phyloP scores from a whole-genome alignment of 2,329 filamentous ascomycete genomes.

The Aspergillus pseudoglaucus region DNA sequence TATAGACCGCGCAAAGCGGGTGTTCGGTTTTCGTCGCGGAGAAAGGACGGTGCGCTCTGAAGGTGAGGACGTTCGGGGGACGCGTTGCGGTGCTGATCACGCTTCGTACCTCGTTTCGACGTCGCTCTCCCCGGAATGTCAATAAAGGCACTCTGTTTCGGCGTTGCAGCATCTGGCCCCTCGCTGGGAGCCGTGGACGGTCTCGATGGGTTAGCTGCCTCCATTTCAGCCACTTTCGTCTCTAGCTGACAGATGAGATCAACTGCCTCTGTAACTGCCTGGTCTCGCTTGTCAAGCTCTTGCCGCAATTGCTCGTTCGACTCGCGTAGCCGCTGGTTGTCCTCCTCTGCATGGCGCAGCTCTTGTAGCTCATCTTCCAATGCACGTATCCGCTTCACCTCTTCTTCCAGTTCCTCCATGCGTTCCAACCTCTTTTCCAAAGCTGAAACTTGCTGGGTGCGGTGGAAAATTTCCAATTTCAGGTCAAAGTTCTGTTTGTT shows the following conservation, averaged over 20 bases:
- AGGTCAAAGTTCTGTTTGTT: conserved; percentile 40
- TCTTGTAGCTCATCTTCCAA: conserved; percentile 32
- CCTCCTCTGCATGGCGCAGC: conserved; percentile 29
- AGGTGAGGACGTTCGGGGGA: conserved; percentile 22
- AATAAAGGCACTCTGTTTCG: conserved; percentile 19
- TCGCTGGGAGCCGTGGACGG: conserved; percentile 22
- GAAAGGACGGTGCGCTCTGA: conserved; percentile 34
- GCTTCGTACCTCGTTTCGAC: conserved; percentile 23
- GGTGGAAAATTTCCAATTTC: conserved; percentile 38
- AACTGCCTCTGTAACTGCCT: conserved; percentile 38
- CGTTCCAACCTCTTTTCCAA: conserved; percentile 33
- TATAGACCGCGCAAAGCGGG: conserved; percentile 36
- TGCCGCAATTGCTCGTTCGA: conserved; percentile 31
- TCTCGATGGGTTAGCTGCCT: conserved; percentile 14
- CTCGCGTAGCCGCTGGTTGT: conserved; percentile 31
- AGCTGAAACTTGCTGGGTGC: conserved; percentile 29
- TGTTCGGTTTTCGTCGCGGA: conserved; percentile 31
- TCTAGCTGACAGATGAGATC: conserved; percentile 40
- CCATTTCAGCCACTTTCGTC: conserved; percentile 31
- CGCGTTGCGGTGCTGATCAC: conserved; percentile 11
- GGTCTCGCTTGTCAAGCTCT: conserved; percentile 35
- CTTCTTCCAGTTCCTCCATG: conserved; percentile 33
- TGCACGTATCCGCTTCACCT: conserved; percentile 22
- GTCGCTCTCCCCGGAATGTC: conserved; percentile 37
- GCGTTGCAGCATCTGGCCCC: conserved; percentile 20